A percentile compares a stretch with the other conserved stretches of the same genome.
Conservation (phyloP, 768 basidiomycete species). For the Agrocybe chaxingu region DNA sequence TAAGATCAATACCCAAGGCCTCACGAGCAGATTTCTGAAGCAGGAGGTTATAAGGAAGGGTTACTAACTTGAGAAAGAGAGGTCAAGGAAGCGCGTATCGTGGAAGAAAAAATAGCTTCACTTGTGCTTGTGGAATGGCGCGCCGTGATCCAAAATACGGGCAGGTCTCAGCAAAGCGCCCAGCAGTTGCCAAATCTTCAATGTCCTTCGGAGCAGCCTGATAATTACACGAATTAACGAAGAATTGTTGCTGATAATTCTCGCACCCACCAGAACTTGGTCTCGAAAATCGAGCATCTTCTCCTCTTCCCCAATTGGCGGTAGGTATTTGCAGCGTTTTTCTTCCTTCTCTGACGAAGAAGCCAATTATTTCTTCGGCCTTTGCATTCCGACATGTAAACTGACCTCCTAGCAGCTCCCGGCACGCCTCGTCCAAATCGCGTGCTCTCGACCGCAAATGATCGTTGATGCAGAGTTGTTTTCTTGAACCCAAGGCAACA, state of each 20-base stretch:
- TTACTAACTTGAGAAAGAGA: constrained; percentile 59
- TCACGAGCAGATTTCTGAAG: constrained; percentile 82
- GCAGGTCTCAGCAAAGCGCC: constrained; percentile 68
- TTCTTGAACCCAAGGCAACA: constrained; percentile 87
- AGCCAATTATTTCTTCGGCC: neutral
- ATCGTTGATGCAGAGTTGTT: constrained; percentile 91
- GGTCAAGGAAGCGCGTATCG: neutral
- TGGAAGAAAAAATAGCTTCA: constrained; percentile 25
- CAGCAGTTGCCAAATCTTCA: constrained; percentile 81
- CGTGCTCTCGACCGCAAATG: constrained; percentile 55
- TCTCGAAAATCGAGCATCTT: constrained; percentile 82
- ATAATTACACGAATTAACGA: neutral
- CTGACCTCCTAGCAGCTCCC: constrained; percentile 73
- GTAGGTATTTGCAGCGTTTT: constrained; percentile 75
- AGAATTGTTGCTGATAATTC: neutral
- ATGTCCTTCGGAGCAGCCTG: constrained; percentile 92
- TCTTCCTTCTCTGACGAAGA: constrained; percentile 51
- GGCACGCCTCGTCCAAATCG: constrained; percentile 86
- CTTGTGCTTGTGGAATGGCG: constrained; percentile 90
- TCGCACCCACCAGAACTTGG: constrained; percentile 67
- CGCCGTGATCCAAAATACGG: constrained; percentile 91
- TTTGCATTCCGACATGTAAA: neutral
- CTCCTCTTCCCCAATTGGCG: constrained; percentile 62
- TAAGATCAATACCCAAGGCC: constrained; percentile 82
- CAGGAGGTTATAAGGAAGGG: constrained; percentile 90